Conservation (phyloP, 225 moss, liverwort and hornwort genomes). For the Bryum argenteum region DNA sequence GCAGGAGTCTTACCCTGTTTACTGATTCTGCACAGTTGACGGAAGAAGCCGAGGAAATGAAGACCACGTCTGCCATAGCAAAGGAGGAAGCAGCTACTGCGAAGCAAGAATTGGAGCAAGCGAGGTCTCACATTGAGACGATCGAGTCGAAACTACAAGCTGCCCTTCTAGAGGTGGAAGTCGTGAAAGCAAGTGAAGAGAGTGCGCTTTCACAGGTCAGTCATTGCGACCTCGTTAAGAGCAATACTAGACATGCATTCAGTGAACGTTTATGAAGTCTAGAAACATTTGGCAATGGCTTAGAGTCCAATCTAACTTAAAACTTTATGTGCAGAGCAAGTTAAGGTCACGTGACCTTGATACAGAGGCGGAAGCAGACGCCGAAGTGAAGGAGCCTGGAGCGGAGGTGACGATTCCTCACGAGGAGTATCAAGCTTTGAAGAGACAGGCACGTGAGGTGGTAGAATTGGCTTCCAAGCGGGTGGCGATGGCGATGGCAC, state of each 20-base stretch:
- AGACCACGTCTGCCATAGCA: conserved; percentile 22
- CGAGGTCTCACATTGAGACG: conserved; percentile 44
- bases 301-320: conserved; percentile 3
- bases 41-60: conserved; percentile 37
- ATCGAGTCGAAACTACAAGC: conserved; percentile 55
- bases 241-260: background rate
- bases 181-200: conserved; percentile 57
- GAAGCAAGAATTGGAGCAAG: conserved; percentile 57
- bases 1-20: background rate
- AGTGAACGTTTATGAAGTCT: conserved; percentile 11
- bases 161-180: conserved; percentile 54
- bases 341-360: conserved; percentile 21
- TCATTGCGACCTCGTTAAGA: too few species aligned
- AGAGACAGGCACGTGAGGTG: conserved; percentile 36
- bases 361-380: conserved; percentile 23
- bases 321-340: conserved; percentile 33
- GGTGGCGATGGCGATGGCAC: conserved; percentile 59
- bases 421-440: conserved; percentile 53
- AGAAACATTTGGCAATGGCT: background rate
- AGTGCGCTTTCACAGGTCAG: conserved; percentile 55
- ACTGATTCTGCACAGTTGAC: conserved; percentile 29
- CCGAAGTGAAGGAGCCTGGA: conserved; percentile 36
- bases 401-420: conserved; percentile 47
- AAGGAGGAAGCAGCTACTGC: conserved; percentile 41
- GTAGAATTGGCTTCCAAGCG: conserved; percentile 53